Conservation (phyloP, 257 asterid species). For the Primulina tabacum region DNA sequence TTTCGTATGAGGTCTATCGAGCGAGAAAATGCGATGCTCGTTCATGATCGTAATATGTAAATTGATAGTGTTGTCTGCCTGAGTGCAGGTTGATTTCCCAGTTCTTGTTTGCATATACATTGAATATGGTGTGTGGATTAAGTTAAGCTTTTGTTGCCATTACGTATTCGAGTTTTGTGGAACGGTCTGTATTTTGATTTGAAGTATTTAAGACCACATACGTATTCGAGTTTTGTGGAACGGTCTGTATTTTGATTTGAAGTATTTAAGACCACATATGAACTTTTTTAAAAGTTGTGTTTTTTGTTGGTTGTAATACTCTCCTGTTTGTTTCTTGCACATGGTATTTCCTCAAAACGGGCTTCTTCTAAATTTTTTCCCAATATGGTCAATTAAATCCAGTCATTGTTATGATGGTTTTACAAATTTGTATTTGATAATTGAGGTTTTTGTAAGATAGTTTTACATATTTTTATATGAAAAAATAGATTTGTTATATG, state of each 20-base stretch:
- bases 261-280: background rate
- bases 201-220: background rate
- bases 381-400: background rate
- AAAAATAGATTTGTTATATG: too few species aligned
- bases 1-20: conserved; percentile 28
- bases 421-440: too few species aligned
- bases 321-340: background rate
- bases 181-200: conserved; percentile 24
- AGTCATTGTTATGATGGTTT: background rate
- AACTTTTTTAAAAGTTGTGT: background rate
- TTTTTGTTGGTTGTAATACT: background rate
- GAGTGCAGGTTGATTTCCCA: conserved; percentile 19
- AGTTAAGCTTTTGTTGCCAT: conserved; percentile 10
- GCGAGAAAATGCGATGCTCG: conserved; percentile 8
- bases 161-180: conserved; percentile 8
- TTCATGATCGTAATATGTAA: conserved; percentile 29
- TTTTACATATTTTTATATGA: too few species aligned
- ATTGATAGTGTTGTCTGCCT: conserved; percentile 21
- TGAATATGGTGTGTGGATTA: conserved; percentile 25
- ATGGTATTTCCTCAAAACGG: background rate
- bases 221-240: conserved; percentile 15
- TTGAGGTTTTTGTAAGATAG: too few species aligned
- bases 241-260: conserved; percentile 22
- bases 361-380: too few species aligned
- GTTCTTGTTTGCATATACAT: conserved; percentile 23